Evolutionary conservation across 441 rosid species (phyloP), one percentile per base, ranked within the genome.

Genomic region (Rhodomyrtus psidioides): DNA sequence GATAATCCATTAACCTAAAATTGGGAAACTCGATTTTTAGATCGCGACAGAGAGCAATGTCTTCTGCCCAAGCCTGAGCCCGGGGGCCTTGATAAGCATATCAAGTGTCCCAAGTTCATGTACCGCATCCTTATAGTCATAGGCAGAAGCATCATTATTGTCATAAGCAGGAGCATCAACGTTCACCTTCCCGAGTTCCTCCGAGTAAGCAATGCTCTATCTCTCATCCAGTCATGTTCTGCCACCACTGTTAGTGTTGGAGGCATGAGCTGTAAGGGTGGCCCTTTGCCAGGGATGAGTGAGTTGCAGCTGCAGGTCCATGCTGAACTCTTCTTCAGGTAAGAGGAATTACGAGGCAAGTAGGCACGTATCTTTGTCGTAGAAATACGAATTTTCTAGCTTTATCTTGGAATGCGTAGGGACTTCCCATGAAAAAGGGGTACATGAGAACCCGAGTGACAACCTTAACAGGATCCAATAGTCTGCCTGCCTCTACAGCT

Each of bases 171-270:
- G 98, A 39, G 98, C 95, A 85, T 96, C 96, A 10, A 96, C 99
- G 53, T 95, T 95, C 57, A 96, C 96, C 90, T 95, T 96, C 57
- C 99, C 90, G 54, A 96, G 91, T 87, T 94, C 97, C 91, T 96
- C 97, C 0, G 99, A 95, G 91, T 96, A 96, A 57, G 98, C 97
- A 42, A 96, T 95, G 89, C 99, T 81, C 98, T 92, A 84, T 96
- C 99, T 88, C 96, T 95, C 99, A 96, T 96, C 97, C 98, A 96
- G 90, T 95, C 99, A 49, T 94, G 98, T 89, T 96, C 98, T 74
- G 98, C 99, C 30, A 96, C 96, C 79, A 96, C n/a, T n/a, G n/a
- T n/a, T n/a, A n/a, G n/a, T n/a, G n/a, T n/a, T n/a, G n/a, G n/a
- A n/a, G n/a, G n/a, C 91, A 96, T 95, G 88, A 93, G 89, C 89